Percentiles rank a stretch among this genome's conserved stretches.
phyloP scores from a whole-genome alignment of 495 filamentous ascomycete genomes.

The Aspergillus diversus region DNA sequence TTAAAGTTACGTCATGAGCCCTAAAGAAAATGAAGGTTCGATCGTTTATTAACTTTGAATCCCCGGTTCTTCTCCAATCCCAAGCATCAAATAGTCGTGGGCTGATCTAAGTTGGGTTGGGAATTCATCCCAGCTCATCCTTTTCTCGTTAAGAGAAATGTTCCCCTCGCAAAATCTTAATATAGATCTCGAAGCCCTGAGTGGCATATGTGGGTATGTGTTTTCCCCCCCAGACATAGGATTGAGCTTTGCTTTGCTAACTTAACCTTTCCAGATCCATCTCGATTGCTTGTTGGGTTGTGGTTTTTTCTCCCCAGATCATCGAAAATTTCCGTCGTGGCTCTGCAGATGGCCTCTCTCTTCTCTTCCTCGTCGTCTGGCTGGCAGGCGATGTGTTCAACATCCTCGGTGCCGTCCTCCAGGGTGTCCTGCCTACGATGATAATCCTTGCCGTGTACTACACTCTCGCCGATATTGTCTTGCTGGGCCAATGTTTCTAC shows the following conservation, averaged over 20 bases:
- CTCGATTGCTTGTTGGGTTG: conserved; percentile 96
- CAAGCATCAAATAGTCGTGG: background rate
- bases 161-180: conserved; percentile 68
- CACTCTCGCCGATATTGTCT: conserved; percentile 87
- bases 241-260: conserved; percentile 13
- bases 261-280: conserved; percentile 67
- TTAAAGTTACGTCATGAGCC: conserved; percentile 19
- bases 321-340: conserved; percentile 88
- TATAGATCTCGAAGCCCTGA: conserved; percentile 83
- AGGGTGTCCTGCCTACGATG: conserved; percentile 96
- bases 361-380: conserved; percentile 91
- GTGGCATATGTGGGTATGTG: conserved; percentile 79
- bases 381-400: conserved; percentile 95
- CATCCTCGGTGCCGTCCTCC: conserved; percentile 87
- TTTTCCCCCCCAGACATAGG: background rate
- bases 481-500: conserved; percentile 89
- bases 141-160: conserved; percentile 48
- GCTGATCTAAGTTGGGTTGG: conserved; percentile 1
- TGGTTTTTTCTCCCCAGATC: conserved; percentile 97
- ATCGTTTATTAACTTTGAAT: conserved; percentile 11
- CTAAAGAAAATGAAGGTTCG: conserved; percentile 9
- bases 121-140: conserved; percentile 21
- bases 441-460: conserved; percentile 94
- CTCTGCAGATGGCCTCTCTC: conserved; percentile 86
- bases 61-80: conserved; percentile 7